Evolutionary conservation across 2,329 filamentous ascomycete species (phyloP), one percentile per base, ranked within the genome.

Genomic region (Pochonia chlamydosporia): DNA sequence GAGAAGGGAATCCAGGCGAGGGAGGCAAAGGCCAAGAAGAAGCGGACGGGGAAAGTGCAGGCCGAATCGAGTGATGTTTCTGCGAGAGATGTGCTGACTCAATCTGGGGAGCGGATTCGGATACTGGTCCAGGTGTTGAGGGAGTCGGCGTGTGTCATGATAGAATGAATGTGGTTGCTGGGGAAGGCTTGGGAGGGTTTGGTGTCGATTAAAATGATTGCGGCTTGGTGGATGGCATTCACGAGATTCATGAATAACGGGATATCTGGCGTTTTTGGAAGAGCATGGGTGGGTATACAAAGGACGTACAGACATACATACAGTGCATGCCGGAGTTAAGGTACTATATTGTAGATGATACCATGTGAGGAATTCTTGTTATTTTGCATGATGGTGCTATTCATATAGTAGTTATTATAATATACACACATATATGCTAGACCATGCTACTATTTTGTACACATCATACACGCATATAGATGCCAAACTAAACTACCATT

Each of bases 1-100:
- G 64, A 67, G 48, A 66, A 57, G 44, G 78, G 78, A 2, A 70
- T 81, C 21, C 58, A 59, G 40, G 74, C 74, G n/a, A 64, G 78
- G 16, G 64, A 71, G 50, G 61, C 65, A 9, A 80, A 77, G 59
- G 63, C 68, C 3, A 71, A 65, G 55, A 66, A 64, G 46, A 71
- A 67, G 55, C 68, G 64, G 43, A 61, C 56, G 31, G 62, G 61
- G n/a, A 63, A 58, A 48, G 47, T 57, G 24, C 64, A 59, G 49
- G 53, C 51, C 1, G 63, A 69, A 14, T 57, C 61, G 20, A 51
- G 56, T 9, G 76, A 79, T 36, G 59, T 56, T 3, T 55, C 66
- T 43, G 76, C 75, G 11, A 63, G 63, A 23, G 63, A 69, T 8
- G 59, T 71, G 13, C 59, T 81, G 51, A 63, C 66, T 10, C 61